phyloP scores from a whole-genome alignment of 2,329 filamentous ascomycete species.

The Epicoccum nigrum region DNA sequence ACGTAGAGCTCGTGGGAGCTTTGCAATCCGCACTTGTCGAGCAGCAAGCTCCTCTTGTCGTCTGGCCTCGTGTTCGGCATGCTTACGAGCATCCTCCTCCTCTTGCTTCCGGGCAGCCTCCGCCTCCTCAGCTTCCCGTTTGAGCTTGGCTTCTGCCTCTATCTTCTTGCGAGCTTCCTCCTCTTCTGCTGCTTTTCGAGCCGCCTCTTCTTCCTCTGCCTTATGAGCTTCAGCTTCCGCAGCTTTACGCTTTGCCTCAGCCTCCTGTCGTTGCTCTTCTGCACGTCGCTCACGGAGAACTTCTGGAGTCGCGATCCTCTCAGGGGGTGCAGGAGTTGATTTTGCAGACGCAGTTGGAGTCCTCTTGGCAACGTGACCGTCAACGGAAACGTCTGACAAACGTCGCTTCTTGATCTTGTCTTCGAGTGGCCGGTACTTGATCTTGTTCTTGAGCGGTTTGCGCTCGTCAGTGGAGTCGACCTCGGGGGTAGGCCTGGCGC shows the following conservation, averaged over 20 bases:
- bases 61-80: constrained; percentile 38
- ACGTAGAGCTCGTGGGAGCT: constrained; percentile 45
- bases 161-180: constrained; percentile 35
- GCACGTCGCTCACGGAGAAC: constrained; percentile 42
- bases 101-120: constrained; percentile 41
- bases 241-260: constrained; percentile 35
- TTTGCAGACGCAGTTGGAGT: constrained; percentile 44
- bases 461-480: constrained; percentile 45
- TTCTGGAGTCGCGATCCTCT: constrained; percentile 43
- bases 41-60: constrained; percentile 39
- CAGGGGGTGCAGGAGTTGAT: constrained; percentile 43
- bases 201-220: constrained; percentile 36
- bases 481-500: constrained; percentile 41
- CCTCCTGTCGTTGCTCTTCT: constrained; percentile 41
- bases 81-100: constrained; percentile 39
- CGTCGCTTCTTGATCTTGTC: constrained; percentile 43
- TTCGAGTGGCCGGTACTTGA: constrained; percentile 42
- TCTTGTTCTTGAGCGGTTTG: constrained; percentile 38
- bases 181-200: constrained; percentile 38
- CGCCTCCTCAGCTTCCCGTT: constrained; percentile 39
- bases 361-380: constrained; percentile 40
- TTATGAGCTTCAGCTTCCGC: constrained; percentile 35
- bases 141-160: constrained; percentile 40
- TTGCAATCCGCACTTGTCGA: constrained; percentile 43
- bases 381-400: constrained; percentile 39